A percentile compares a stretch with the other conserved stretches of the same genome.
Evolutionary conservation across 345 rosid genomes (phyloP).

Genomic region (Hirschfeldia incana): DNA sequence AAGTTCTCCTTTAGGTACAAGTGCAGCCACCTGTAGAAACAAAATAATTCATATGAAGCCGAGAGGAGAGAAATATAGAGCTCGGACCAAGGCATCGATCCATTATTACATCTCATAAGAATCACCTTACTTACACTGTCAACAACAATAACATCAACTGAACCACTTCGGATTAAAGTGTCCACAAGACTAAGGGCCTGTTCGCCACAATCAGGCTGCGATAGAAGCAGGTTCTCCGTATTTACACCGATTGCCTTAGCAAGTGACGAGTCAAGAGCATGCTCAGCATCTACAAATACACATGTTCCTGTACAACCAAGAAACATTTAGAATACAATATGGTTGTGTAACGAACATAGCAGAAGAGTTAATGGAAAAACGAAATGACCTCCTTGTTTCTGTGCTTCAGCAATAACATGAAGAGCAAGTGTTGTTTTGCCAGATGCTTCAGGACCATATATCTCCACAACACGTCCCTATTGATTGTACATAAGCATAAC

Average conservation of each 20-base stretch:
- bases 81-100: not conserved
- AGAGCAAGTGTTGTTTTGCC: conserved; percentile 97
- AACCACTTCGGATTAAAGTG: conserved; percentile 87
- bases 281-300: conserved; percentile 96
- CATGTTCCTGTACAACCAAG: conserved; percentile 59
- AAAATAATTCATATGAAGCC: conserved; percentile 1
- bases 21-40: conserved; percentile 83
- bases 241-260: conserved; percentile 89
- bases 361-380: not conserved
- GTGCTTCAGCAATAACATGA: conserved; percentile 97
- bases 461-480: conserved; percentile 97
- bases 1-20: conserved; percentile 97
- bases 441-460: conserved; percentile 99
- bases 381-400: conserved; percentile 85
- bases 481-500: not conserved
- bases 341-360: not conserved
- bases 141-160: conserved; percentile 93
- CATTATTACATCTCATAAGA: not conserved
- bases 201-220: conserved; percentile 98
- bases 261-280: conserved; percentile 91
- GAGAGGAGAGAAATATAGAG: conserved; percentile 2
- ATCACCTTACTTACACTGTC: conserved; percentile 81
- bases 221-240: conserved; percentile 87
- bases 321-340: conserved; percentile 7
- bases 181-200: conserved; percentile 98